Evolutionary conservation across 129 eudicot species (phyloP).

Genomic region (Dittrichia graveolens): DNA sequence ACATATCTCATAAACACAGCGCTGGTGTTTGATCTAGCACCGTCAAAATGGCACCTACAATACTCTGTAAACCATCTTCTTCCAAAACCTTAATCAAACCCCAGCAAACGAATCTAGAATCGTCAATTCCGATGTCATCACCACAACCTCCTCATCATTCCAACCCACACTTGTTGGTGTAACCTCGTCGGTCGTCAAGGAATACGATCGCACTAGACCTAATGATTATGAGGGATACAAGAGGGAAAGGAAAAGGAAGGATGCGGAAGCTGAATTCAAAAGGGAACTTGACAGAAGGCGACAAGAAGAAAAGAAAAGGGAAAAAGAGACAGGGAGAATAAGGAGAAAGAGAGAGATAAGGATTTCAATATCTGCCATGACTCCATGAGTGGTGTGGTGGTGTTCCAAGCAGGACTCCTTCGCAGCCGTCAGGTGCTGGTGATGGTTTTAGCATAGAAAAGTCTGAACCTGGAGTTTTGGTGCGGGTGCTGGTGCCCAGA

Average conservation of each 20-base stretch:
- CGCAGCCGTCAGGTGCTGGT: too few species aligned
- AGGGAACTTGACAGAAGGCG: slow-evolving; percentile 58
- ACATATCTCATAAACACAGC: too few species aligned
- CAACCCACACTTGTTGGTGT: slow-evolving; percentile 82
- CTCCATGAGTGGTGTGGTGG: slow-evolving; percentile 67
- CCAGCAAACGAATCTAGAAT: slow-evolving; percentile 33
- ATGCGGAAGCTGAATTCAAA: slow-evolving; percentile 51
- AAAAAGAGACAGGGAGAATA: slow-evolving; percentile 43
- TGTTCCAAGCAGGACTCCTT: too few species aligned
- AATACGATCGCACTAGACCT: slow-evolving; percentile 90
- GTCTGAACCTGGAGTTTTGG: slow-evolving; percentile 79
- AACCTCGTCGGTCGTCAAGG: slow-evolving; percentile 66
- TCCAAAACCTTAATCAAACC: slow-evolving; percentile 47
- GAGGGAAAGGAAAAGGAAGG: slow-evolving; percentile 61
- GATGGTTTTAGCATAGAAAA: slow-evolving; percentile 83
- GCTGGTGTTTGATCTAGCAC: slow-evolving; percentile 81
- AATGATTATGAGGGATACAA: slow-evolving; percentile 88
- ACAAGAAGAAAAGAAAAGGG: slow-evolving; percentile 61
- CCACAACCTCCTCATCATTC: slow-evolving; percentile 31
- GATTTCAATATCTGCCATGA: slow-evolving; percentile 67
- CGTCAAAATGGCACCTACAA: slow-evolving; percentile 74
- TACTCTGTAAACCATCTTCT: slow-evolving; percentile 66
- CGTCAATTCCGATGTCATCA: slow-evolving; percentile 23
- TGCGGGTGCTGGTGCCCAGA: slow-evolving; percentile 87
- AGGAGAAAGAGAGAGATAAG: slow-evolving; percentile 47